A percentile compares a stretch with the other conserved stretches of the same genome.
Conservation (phyloP, 805 yeast genomes). For the Pichia occidentalis region DNA sequence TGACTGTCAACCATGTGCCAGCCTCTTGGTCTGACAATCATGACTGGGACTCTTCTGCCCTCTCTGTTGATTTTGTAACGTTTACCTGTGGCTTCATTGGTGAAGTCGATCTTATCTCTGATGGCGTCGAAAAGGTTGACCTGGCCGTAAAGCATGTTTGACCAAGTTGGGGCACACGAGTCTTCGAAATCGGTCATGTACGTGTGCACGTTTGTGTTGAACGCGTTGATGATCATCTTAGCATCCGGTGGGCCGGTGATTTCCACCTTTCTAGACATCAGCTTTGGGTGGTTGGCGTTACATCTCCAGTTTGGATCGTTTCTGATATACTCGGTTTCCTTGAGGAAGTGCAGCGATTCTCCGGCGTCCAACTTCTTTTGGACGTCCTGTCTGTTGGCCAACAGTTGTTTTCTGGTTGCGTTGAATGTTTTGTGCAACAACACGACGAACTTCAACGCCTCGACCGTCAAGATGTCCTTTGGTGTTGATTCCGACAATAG, state of each 20-base stretch:
- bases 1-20: slow-evolving; percentile 81
- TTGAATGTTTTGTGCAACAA: slow-evolving; percentile 70
- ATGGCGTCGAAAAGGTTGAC: slow-evolving; percentile 72
- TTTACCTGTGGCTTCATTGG: slow-evolving; percentile 32
- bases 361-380: slow-evolving; percentile 62
- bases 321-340: slow-evolving; percentile 64
- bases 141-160: slow-evolving; percentile 72
- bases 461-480: slow-evolving; percentile 47
- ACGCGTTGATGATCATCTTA: slow-evolving; percentile 76
- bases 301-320: slow-evolving; percentile 73
- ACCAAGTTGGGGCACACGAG: slow-evolving; percentile 81
- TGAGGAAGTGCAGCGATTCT: slow-evolving; percentile 52
- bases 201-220: slow-evolving; percentile 71
- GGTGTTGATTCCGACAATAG: slow-evolving; percentile 36
- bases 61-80: slow-evolving; percentile 35
- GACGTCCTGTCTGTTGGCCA: slow-evolving; percentile 54
- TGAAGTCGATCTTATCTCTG: slow-evolving; percentile 56
- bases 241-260: slow-evolving; percentile 85
- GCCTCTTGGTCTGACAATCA: slow-evolving; percentile 83
- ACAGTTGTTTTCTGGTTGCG: slow-evolving; percentile 47
- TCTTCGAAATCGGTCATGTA: slow-evolving; percentile 87
- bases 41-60: slow-evolving; percentile 60
- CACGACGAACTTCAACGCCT: slow-evolving; percentile 63
- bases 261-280: slow-evolving; percentile 69
- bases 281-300: slow-evolving; percentile 63